Conservation (phyloP, 2,329 filamentous ascomycete species). For the Fusarium sp. region DNA sequence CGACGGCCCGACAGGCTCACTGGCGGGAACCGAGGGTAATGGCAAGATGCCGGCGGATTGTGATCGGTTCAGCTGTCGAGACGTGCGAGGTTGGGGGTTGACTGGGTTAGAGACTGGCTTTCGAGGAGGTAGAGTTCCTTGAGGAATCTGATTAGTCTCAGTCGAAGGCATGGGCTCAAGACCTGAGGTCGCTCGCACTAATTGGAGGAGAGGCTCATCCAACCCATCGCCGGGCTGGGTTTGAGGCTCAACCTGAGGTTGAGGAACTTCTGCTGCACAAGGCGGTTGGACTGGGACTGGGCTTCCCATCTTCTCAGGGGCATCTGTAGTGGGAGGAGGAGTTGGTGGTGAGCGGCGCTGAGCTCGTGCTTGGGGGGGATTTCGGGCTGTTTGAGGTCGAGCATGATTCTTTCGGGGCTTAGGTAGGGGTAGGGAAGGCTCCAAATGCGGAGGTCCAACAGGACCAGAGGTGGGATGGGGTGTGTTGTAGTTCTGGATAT, state of each 20-base stretch:
- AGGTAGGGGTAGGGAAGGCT: constrained; percentile 33
- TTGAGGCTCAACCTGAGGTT: constrained; percentile 10
- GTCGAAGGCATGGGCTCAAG: constrained; percentile 33
- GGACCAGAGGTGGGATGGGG: constrained; percentile 39
- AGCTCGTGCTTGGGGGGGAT: constrained; percentile 34
- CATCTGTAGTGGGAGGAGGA: constrained; percentile 52
- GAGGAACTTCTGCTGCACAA: constrained; percentile 16
- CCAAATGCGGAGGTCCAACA: constrained; percentile 25
- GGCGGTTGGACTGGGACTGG: constrained; percentile 33
- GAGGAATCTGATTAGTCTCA: constrained; percentile 29
- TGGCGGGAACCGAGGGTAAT: constrained; percentile 53
- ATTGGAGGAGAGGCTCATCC: constrained; percentile 33
- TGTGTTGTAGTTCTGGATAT: constrained; percentile 49
- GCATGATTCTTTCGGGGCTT: constrained; percentile 34
- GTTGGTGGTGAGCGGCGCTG: constrained; percentile 43
- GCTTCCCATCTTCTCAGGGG: constrained; percentile 47
- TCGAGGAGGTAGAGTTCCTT: constrained; percentile 29
- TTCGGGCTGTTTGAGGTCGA: constrained; percentile 16
- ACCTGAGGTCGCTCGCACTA: constrained; percentile 33
- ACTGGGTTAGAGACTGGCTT: constrained; percentile 13
- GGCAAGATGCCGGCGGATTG: constrained; percentile 51
- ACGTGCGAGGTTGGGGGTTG: constrained; percentile 28
- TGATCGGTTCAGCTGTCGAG: constrained; percentile 47
- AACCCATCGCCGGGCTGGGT: constrained; percentile 7
- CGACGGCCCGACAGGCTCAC: constrained; percentile 59